Evolutionary conservation across 805 yeast species (phyloP).

Genomic region (Spathaspora sp.): DNA sequence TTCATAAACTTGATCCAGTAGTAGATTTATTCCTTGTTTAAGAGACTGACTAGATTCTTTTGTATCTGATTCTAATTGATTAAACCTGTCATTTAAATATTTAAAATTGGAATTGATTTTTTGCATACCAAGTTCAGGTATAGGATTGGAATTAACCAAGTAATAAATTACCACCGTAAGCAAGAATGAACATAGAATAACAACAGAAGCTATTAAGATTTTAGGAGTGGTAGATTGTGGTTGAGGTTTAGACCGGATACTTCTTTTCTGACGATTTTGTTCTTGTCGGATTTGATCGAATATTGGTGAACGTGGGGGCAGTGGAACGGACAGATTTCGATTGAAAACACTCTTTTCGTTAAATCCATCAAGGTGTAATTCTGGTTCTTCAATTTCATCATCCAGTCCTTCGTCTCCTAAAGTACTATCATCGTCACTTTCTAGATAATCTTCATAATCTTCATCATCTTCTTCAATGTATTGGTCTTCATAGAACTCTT

Average conservation of each 20-base stretch:
- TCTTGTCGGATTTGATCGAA: neutral
- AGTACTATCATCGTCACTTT: neutral
- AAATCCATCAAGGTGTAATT: neutral
- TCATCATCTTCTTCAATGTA: conserved; percentile 10
- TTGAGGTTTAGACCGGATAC: neutral
- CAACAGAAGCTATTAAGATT: neutral
- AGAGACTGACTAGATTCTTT: neutral
- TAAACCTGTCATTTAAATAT: neutral
- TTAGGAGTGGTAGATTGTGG: neutral
- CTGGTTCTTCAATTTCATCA: conserved; percentile 4
- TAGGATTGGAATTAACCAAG: neutral
- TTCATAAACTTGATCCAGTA: neutral
- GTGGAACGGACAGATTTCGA: neutral
- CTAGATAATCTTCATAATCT: conserved; percentile 6
- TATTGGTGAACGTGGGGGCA: neutral
- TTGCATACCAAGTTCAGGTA: neutral
- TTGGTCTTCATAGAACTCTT: neutral
- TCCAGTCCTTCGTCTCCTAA: neutral
- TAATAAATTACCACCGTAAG: neutral
- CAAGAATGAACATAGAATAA: neutral
- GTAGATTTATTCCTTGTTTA: neutral
- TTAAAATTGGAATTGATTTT: neutral
- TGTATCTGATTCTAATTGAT: neutral
- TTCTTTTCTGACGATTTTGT: neutral
- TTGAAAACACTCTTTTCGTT: conserved; percentile 2